Percentiles rank a stretch among this genome's conserved stretches.
Evolutionary conservation across 1,284 basidiomycete genomes (phyloP).

Genomic region (Apiotrichum siamense): DNA sequence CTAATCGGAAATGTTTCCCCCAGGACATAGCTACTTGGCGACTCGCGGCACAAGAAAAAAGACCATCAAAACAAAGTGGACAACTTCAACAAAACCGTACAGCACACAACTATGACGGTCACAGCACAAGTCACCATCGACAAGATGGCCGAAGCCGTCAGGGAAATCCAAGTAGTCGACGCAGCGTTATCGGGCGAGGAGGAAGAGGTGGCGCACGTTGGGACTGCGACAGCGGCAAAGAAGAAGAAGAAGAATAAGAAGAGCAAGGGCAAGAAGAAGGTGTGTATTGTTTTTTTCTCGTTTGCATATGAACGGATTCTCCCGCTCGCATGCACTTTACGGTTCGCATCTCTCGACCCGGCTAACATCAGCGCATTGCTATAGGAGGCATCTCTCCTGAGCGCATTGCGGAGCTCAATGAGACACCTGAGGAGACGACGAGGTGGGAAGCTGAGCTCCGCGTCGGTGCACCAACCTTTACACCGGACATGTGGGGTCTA

Average conservation of each 20-base stretch:
- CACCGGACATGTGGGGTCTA: slow-evolving; percentile 21
- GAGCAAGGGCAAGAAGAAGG: slow-evolving; percentile 3
- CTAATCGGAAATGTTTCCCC: too few species aligned
- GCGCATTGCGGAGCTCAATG: neutral
- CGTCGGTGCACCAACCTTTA: slow-evolving; percentile 10
- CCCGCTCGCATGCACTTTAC: too few species aligned
- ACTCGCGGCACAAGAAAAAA: neutral
- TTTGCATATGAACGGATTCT: too few species aligned
- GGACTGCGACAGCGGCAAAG: neutral
- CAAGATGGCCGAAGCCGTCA: neutral
- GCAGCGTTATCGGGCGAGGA: neutral
- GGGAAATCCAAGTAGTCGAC: neutral
- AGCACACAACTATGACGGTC: neutral
- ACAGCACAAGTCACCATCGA: neutral
- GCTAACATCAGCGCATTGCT: neutral
- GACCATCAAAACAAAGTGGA: neutral
- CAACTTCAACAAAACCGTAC: neutral
- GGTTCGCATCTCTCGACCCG: neutral
- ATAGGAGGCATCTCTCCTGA: slow-evolving; percentile 22
- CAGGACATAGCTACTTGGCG: too few species aligned
- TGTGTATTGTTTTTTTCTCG: too few species aligned
- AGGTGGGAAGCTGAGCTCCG: slow-evolving; percentile 24
- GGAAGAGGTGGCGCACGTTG: neutral
- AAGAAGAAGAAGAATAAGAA: slow-evolving; percentile 20
- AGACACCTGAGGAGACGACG: slow-evolving; percentile 16